phyloP scores from a whole-genome alignment of 2,329 filamentous ascomycete species.

The Dendrostoma leiphaemia region DNA sequence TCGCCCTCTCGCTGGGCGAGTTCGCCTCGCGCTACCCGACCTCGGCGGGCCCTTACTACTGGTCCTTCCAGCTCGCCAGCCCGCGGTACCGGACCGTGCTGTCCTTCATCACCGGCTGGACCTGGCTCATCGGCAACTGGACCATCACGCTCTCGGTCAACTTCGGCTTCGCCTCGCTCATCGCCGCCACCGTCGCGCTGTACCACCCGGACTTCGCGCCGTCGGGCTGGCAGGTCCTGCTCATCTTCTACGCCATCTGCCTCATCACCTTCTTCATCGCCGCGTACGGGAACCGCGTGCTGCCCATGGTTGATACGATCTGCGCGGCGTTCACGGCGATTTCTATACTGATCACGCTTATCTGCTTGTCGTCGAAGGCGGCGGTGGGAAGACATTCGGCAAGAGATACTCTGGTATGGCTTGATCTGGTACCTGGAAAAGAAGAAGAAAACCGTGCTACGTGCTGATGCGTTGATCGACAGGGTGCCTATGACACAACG shows the following conservation, averaged over 20 bases:
- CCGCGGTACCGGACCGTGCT: conserved; percentile 40
- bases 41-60: conserved; percentile 52
- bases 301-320: conserved; percentile 58
- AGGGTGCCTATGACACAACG: conserved; percentile 53
- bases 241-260: conserved; percentile 62
- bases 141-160: conserved; percentile 52
- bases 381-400: conserved; percentile 51
- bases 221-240: conserved; percentile 55
- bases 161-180: conserved; percentile 53
- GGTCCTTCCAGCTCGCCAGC: conserved; percentile 48
- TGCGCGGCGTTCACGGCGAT: conserved; percentile 53
- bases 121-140: conserved; percentile 51
- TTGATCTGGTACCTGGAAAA: neutral
- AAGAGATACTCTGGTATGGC: conserved; percentile 42
- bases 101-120: conserved; percentile 53
- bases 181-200: conserved; percentile 50
- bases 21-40: conserved; percentile 51
- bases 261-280: conserved; percentile 54
- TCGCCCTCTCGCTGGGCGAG: conserved; percentile 49
- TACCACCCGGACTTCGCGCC: conserved; percentile 52
- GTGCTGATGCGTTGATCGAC: too few relatives aligned
- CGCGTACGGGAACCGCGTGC: conserved; percentile 53
- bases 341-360: conserved; percentile 55
- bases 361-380: conserved; percentile 53
- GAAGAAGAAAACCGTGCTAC: neutral